Evolutionary conservation across 1,284 basidiomycete species (phyloP).

Genomic region (Peniophora sp.): DNA sequence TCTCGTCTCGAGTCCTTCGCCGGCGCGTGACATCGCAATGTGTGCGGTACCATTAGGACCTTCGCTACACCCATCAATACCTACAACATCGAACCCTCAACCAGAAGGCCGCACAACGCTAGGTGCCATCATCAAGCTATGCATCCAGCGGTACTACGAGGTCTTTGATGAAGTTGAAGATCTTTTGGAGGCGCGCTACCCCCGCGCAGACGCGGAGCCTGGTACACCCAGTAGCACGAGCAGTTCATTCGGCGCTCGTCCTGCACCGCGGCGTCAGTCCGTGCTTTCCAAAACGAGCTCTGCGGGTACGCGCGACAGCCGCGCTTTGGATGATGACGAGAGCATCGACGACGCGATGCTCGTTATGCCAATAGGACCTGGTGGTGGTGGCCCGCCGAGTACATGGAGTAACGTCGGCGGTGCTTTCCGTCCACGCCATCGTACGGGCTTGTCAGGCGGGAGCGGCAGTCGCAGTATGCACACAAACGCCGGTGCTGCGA

Average conservation of each 20-base stretch:
- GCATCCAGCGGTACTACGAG: slow-evolving; percentile 78
- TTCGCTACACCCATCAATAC: slow-evolving; percentile 16
- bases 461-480: slow-evolving; percentile 21
- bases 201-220: slow-evolving; percentile 14
- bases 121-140: slow-evolving; percentile 65
- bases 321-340: slow-evolving; percentile 49
- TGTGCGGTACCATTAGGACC: slow-evolving; percentile 47
- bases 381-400: slow-evolving; percentile 23
- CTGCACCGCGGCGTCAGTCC: slow-evolving; percentile 11
- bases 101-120: slow-evolving; percentile 51
- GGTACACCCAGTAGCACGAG: slow-evolving; percentile 13
- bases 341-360: slow-evolving; percentile 69
- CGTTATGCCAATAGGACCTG: slow-evolving; percentile 62
- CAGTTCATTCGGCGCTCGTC: slow-evolving; percentile 16
- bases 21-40: slow-evolving; percentile 65
- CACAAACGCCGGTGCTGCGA: slow-evolving; percentile 19
- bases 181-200: slow-evolving; percentile 44
- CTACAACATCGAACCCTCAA: slow-evolving; percentile 15
- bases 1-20: slow-evolving; percentile 60
- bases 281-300: slow-evolving; percentile 9
- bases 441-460: slow-evolving; percentile 9
- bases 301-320: slow-evolving; percentile 20
- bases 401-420: slow-evolving; percentile 21
- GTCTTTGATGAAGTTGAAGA: slow-evolving; percentile 74
- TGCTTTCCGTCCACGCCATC: slow-evolving; percentile 12